A percentile compares a stretch with the other conserved stretches of the same genome.
These are phyloP conservation scores for Coniophora puteana DNA, from an alignment of 1,284 basidiomycete genomes.

Conservation along the genomic window DNA sequence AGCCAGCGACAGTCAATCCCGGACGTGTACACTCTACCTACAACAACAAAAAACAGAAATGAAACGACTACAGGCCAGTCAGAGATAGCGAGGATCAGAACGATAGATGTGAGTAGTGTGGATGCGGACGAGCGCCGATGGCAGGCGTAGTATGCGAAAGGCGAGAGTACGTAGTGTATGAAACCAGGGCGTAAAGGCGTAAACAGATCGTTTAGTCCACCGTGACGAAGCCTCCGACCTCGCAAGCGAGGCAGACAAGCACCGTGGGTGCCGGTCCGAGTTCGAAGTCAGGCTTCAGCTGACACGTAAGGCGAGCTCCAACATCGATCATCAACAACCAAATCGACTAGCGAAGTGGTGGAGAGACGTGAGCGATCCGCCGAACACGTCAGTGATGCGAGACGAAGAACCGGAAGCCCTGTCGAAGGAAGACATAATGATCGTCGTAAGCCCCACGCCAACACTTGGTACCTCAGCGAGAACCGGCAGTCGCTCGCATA, in stretches of 20 bases:
- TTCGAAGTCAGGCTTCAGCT: slow-evolving; percentile 10
- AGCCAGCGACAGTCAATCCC: slow-evolving; percentile 24
- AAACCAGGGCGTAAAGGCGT: slow-evolving; percentile 6
- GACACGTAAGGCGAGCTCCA: slow-evolving; percentile 21
- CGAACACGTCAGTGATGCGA: slow-evolving; percentile 4
- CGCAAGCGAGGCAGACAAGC: slow-evolving; percentile 21
- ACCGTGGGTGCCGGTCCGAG: slow-evolving; percentile 4
- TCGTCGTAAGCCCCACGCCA: slow-evolving; percentile 4
- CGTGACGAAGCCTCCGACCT: slow-evolving; percentile 12
- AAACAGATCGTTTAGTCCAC: slow-evolving; percentile 7
- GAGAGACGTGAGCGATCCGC: slow-evolving; percentile 18
- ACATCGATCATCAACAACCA: slow-evolving; percentile 11
- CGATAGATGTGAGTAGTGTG: slow-evolving; percentile 12
- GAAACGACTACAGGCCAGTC: slow-evolving; percentile 23
- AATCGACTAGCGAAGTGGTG: slow-evolving; percentile 27
- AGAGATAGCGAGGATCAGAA: slow-evolving; percentile 20
- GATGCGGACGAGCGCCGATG: slow-evolving; percentile 11
- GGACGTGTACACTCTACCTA: slow-evolving; percentile 32
- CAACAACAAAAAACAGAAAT: slow-evolving; percentile 15
- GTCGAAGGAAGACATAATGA: slow-evolving; percentile 12
- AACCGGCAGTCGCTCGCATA: too few species aligned
- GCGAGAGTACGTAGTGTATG: background rate
- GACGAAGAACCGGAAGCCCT: slow-evolving; percentile 5
- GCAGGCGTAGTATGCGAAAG: slow-evolving; percentile 2
- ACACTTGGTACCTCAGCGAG: slow-evolving; percentile 10